Percentiles rank a stretch among this genome's conserved stretches.
Evolutionary conservation across 2,329 filamentous ascomycete species (phyloP).

Genomic region (Exophiala lecanii-corni): DNA sequence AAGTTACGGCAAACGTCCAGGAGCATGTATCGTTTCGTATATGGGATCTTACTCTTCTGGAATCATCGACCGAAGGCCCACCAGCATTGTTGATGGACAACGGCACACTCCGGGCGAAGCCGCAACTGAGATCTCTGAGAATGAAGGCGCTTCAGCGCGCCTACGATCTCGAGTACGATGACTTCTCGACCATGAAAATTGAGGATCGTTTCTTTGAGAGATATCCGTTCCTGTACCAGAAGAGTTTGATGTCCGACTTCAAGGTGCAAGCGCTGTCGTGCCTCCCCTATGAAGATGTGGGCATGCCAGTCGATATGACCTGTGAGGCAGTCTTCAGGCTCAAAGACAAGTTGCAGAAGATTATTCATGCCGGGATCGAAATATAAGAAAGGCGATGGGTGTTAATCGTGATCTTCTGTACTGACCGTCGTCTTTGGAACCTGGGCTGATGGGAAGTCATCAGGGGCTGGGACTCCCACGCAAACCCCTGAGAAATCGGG

Average conservation of each 20-base stretch:
- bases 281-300: slow-evolving; percentile 5
- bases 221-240: slow-evolving; percentile 12
- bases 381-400: slow-evolving; percentile 1
- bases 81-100: not conserved
- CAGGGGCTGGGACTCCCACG: no score
- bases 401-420: no score
- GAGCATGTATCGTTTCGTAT: slow-evolving; percentile 13
- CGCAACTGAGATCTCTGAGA: slow-evolving; percentile 5
- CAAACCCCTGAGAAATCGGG: no score
- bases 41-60: slow-evolving; percentile 14
- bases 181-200: slow-evolving; percentile 66
- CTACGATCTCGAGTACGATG: slow-evolving; percentile 84
- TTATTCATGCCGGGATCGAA: slow-evolving; percentile 4
- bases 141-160: slow-evolving; percentile 64
- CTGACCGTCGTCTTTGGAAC: no score
- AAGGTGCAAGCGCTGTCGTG: slow-evolving; percentile 6
- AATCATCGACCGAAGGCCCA: slow-evolving; percentile 3
- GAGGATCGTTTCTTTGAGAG: slow-evolving; percentile 13
- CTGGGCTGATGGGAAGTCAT: no score
- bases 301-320: slow-evolving; percentile 4
- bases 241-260: slow-evolving; percentile 10
- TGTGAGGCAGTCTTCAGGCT: slow-evolving; percentile 5
- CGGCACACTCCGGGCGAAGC: not conserved
- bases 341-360: slow-evolving; percentile 5
- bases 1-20: not conserved